Conservation (phyloP, 768 basidiomycete genomes). For the Russula emetica region DNA sequence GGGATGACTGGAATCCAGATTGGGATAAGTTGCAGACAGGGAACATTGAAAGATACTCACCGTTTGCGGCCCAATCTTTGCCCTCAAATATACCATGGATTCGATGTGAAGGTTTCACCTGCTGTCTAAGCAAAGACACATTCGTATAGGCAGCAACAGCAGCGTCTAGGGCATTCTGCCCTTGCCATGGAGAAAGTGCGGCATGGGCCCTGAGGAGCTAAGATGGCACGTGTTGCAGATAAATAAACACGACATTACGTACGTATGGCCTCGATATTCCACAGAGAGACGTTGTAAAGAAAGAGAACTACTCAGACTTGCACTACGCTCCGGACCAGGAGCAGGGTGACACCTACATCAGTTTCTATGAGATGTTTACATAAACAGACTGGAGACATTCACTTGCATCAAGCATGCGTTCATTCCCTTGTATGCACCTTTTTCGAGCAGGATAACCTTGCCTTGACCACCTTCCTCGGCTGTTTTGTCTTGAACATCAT, state of each 20-base stretch:
- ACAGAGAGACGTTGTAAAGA: conserved; percentile 57
- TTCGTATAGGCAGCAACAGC: conserved; percentile 82
- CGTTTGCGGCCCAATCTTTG: conserved; percentile 68
- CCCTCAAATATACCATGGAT: conserved; percentile 79
- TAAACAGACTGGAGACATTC: neutral
- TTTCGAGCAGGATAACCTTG: conserved; percentile 63
- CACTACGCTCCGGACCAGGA: conserved; percentile 65
- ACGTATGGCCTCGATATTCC: conserved; percentile 76
- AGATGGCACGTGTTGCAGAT: neutral
- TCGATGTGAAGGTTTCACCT: conserved; percentile 69
- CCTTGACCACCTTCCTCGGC: conserved; percentile 79
- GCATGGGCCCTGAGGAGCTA: conserved; percentile 59
- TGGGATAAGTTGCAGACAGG: neutral
- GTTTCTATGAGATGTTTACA: neutral
- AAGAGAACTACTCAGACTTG: conserved; percentile 60
- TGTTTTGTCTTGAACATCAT: conserved; percentile 29
- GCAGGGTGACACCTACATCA: conserved; percentile 71
- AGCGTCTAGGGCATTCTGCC: conserved; percentile 77
- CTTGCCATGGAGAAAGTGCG: conserved; percentile 79
- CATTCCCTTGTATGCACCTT: conserved; percentile 72
- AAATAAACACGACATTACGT: conserved; percentile 21
- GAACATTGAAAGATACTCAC: conserved; percentile 38
- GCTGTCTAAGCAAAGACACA: conserved; percentile 76
- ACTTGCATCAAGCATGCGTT: conserved; percentile 69
- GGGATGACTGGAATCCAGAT: conserved; percentile 59